phyloP scores from a whole-genome alignment of 805 yeast species.

The Kodamaea sagamina region DNA sequence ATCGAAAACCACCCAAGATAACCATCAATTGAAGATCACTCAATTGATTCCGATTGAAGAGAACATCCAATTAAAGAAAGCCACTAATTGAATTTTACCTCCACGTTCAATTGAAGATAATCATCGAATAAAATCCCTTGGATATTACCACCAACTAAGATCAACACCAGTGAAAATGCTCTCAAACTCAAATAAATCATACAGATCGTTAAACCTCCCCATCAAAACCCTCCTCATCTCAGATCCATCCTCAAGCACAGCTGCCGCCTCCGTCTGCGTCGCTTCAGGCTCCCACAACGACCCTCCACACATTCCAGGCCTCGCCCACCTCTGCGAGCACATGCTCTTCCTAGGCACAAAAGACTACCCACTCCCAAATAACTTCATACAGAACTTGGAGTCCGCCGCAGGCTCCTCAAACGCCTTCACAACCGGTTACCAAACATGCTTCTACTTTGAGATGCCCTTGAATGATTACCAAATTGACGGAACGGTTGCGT shows the following conservation, averaged over 20 bases:
- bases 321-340: constrained; percentile 92
- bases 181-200: constrained; percentile 14
- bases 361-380: constrained; percentile 49
- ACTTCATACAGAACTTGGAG: constrained; percentile 45
- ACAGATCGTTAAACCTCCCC: constrained; percentile 51
- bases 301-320: constrained; percentile 67
- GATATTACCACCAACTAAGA: too few relatives aligned
- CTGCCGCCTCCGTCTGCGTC: constrained; percentile 73
- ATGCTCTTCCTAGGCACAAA: constrained; percentile 55
- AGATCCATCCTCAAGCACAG: constrained; percentile 65
- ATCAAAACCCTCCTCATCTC: constrained; percentile 67
- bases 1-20: too few relatives aligned
- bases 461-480: constrained; percentile 46
- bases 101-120: too few relatives aligned
- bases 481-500: constrained; percentile 33
- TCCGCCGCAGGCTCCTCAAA: constrained; percentile 59
- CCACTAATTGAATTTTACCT: too few relatives aligned
- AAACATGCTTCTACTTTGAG: constrained; percentile 64
- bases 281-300: constrained; percentile 82
- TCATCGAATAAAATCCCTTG: too few relatives aligned
- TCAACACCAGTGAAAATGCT: too few relatives aligned
- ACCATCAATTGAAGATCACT: too few relatives aligned
- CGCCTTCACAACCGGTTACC: constrained; percentile 71
- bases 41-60: too few relatives aligned
- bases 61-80: too few relatives aligned